Conservation (phyloP, 208 protist species). For the Leishmania aethiopica region DNA sequence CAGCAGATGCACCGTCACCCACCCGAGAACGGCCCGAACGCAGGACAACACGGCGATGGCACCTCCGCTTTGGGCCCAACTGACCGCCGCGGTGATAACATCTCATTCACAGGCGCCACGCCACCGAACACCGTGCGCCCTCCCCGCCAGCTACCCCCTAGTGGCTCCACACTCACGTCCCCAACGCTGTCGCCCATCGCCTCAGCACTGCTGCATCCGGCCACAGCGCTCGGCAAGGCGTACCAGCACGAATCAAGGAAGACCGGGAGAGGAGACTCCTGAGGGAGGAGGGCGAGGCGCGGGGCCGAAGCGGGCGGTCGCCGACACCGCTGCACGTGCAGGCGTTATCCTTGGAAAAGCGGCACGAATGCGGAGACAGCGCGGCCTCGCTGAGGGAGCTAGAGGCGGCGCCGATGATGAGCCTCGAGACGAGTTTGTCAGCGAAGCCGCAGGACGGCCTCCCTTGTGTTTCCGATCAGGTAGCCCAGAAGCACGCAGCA, state of each 20-base stretch:
- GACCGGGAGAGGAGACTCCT: constrained; percentile 10
- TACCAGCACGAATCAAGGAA: neutral
- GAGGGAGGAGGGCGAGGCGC: constrained; percentile 11
- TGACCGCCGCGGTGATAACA: neutral
- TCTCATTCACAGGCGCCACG: neutral
- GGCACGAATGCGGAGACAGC: neutral
- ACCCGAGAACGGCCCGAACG: neutral
- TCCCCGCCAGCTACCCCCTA: neutral
- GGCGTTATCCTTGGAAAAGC: neutral
- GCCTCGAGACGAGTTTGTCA: neutral
- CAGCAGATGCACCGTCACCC: neutral
- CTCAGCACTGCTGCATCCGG: neutral
- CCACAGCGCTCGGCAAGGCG: neutral
- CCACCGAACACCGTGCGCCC: neutral
- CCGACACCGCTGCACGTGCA: neutral
- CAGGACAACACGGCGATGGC: neutral
- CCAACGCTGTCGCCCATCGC: neutral
- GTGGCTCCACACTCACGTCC: neutral
- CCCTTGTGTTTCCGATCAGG: neutral
- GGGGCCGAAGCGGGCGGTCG: neutral
- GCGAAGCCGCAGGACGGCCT: no score
- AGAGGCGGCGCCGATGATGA: neutral
- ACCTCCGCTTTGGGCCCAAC: neutral
- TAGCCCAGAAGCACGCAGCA: neutral
- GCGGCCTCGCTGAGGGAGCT: neutral